Percentiles rank a stretch among this genome's conserved stretches.
phyloP scores from a whole-genome alignment of 2,329 filamentous ascomycete genomes.

The Graphium sp. region DNA sequence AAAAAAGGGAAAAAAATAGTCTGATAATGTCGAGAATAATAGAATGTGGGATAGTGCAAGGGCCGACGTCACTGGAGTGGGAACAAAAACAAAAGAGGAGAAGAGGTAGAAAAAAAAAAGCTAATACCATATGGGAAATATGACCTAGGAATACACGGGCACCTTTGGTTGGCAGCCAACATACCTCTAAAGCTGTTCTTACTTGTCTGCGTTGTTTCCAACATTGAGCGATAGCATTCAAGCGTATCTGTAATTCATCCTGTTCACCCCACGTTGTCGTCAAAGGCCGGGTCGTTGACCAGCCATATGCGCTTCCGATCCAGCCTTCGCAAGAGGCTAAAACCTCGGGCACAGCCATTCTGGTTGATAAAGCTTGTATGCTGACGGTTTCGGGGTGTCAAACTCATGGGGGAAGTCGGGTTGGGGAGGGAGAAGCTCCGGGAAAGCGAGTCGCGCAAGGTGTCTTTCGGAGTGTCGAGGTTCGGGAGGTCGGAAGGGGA shows the following conservation, averaged over 20 bases:
- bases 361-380: conserved; percentile 27
- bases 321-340: conserved; percentile 22
- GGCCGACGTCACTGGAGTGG: no score
- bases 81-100: neutral
- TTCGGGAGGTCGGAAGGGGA: no score
- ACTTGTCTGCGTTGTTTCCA: no score
- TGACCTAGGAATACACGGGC: no score
- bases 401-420: conserved; percentile 29
- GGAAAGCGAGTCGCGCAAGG: no score
- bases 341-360: conserved; percentile 36
- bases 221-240: conserved; percentile 3
- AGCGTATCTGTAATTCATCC: conserved; percentile 1
- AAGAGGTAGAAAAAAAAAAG: neutral
- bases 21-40: neutral
- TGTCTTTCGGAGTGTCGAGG: no score
- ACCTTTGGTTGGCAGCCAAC: no score
- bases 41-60: no score
- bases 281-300: conserved; percentile 15
- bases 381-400: conserved; percentile 20
- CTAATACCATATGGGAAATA: neutral
- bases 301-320: conserved; percentile 22
- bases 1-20: conserved; percentile 1
- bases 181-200: no score
- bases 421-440: conserved; percentile 1
- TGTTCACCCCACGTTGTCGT: conserved; percentile 18